Evolutionary conservation across 495 filamentous ascomycete genomes (phyloP), one percentile per base, ranked within the genome.

Genomic region (Neohortaea acidophila): DNA sequence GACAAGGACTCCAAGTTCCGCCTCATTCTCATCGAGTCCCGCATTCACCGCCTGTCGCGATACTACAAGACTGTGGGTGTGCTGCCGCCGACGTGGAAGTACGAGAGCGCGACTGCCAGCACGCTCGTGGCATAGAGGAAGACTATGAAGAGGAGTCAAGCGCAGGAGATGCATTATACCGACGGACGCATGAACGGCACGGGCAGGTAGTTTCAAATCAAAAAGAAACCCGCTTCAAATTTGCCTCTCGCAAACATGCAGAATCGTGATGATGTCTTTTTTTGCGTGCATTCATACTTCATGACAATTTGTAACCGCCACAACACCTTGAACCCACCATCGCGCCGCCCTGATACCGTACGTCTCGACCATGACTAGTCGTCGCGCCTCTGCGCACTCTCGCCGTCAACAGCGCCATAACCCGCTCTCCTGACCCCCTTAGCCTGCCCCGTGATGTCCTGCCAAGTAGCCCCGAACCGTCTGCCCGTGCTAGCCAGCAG

Each of bases 1-100:
- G 89, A 96, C 77, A 91, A 84, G 69, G 89, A 96, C 73, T 78
- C 75, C 73, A 97, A 97, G 73, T 94, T 97, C 81, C 85, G 87
- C 59, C 79, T 99, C 42, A 96, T 99, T 81, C 80, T 99, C 46
- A 86, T 99, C 69, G 89, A 99, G 77, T 96, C 89, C 58, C 84
- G 91, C 62, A 96, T 99, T 69, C 91, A 94, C 76, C 84, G 86
- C 69, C 77, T 94, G 46, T 86, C 83, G 50, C 76, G 86, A 49
- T 83, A 85, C 77, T 97, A 94, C 80, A 97, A 94, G 80, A 80
- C 87, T 57, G 86, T 94, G 63, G 86, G 86, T 72, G 87, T 84
- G 58, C 78, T 99, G 38, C 86, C 91, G 52, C 91, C 89, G 44
- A 94, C 84, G 64, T 99, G 89, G 89, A 84, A 82, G 66, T 99